phyloP scores from a whole-genome alignment of 2,329 filamentous ascomycete species.

The Colletotrichum sp. region DNA sequence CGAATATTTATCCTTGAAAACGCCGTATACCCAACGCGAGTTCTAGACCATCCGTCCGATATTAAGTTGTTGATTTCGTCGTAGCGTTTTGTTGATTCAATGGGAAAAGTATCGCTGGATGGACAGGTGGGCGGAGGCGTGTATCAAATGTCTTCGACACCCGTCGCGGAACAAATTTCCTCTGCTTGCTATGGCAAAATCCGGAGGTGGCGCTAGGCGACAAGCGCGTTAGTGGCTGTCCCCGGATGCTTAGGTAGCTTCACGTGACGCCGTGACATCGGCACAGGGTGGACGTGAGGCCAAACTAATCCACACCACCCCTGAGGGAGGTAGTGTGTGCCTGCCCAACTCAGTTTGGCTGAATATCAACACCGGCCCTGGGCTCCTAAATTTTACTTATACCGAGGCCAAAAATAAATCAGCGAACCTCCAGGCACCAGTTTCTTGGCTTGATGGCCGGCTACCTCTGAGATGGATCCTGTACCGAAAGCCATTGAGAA shows the following conservation, averaged over 20 bases:
- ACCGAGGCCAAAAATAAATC: background rate
- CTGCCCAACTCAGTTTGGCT: background rate
- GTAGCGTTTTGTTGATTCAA: background rate
- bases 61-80: background rate
- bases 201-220: conserved; percentile 4
- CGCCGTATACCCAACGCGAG: conserved; percentile 4
- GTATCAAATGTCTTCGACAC: conserved; percentile 5
- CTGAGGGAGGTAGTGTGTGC: background rate
- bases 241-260: background rate
- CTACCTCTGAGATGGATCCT: conserved; percentile 25
- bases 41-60: background rate
- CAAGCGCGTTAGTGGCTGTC: background rate
- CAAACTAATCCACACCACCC: conserved; percentile 4
- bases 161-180: conserved; percentile 18
- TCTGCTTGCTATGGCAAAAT: conserved; percentile 6
- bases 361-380: background rate
- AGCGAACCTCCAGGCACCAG: background rate
- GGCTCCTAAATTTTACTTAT: background rate
- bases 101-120: background rate
- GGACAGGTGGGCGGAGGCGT: background rate
- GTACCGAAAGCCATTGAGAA: conserved; percentile 39
- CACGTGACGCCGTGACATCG: background rate
- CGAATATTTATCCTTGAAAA: background rate
- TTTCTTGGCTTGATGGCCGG: background rate
- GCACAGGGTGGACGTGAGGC: background rate